Conservation (phyloP, 2,329 filamentous ascomycete species). For the Juglanconis oblonga region DNA sequence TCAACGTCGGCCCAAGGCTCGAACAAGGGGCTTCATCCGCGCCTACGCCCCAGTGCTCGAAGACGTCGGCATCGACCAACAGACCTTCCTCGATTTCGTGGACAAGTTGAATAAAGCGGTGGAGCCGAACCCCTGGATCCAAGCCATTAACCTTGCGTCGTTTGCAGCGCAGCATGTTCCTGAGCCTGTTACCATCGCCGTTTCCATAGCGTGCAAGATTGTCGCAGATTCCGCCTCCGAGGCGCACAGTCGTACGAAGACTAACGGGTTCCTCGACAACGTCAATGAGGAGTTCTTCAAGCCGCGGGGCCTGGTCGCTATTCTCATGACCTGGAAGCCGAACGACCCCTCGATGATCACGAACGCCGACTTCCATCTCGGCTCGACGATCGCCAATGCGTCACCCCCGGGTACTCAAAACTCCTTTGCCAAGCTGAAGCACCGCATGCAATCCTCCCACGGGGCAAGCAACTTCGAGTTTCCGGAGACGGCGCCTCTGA, state of each 20-base stretch:
- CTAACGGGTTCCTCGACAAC: conserved; percentile 52
- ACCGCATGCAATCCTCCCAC: conserved; percentile 34
- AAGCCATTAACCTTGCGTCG: conserved; percentile 40
- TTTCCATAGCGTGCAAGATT: conserved; percentile 41
- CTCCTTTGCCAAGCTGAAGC: conserved; percentile 24
- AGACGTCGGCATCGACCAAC: conserved; percentile 44
- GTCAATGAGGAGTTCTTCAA: conserved; percentile 57
- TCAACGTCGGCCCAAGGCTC: conserved; percentile 47
- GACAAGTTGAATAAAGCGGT: conserved; percentile 43
- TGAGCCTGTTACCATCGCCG: conserved; percentile 36
- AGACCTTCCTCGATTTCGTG: conserved; percentile 46
- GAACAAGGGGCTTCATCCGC: conserved; percentile 48
- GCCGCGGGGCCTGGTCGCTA: conserved; percentile 49
- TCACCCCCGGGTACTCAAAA: conserved; percentile 17
- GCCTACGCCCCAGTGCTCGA: conserved; percentile 49
- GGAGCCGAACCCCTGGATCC: conserved; percentile 30
- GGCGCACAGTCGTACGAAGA: conserved; percentile 36
- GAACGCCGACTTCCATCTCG: conserved; percentile 30
- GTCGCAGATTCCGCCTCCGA: conserved; percentile 39
- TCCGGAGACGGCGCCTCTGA: conserved; percentile 44
- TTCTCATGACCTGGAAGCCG: conserved; percentile 52
- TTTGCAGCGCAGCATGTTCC: conserved; percentile 37
- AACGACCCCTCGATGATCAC: conserved; percentile 28
- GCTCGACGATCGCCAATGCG: conserved; percentile 30
- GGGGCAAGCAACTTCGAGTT: conserved; percentile 37